Percentiles rank a stretch among this genome's conserved stretches.
phyloP scores from a whole-genome alignment of 352 stramenopile genomes.

The Pythium aphanidermatum region DNA sequence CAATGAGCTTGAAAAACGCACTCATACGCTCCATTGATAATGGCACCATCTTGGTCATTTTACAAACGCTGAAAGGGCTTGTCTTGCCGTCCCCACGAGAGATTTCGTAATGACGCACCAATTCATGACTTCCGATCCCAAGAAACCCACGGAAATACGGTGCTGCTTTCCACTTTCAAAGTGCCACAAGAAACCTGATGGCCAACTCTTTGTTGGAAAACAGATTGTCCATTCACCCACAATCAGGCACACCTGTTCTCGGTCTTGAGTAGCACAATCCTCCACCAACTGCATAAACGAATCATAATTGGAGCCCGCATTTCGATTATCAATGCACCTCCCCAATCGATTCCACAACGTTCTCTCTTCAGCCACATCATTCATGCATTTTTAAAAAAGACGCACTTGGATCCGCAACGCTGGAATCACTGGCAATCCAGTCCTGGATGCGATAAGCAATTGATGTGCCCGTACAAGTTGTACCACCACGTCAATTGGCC shows the following conservation, averaged over 20 bases:
- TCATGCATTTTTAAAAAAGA: background rate
- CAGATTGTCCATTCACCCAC: constrained; percentile 18
- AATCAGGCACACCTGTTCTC: constrained; percentile 7
- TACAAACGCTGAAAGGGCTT: constrained; percentile 11
- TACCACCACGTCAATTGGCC: constrained; percentile 2
- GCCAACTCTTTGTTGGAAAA: constrained; percentile 17
- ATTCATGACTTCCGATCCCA: constrained; percentile 19
- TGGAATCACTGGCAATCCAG: constrained; percentile 7
- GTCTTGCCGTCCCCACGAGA: background rate
- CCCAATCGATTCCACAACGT: constrained; percentile 4
- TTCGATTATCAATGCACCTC: background rate
- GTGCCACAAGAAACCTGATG: constrained; percentile 5
- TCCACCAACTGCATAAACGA: constrained; percentile 2
- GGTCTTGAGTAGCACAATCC: background rate
- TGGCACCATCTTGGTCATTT: constrained; percentile 8
- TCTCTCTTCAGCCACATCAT: background rate
- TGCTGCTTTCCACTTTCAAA: constrained; percentile 14
- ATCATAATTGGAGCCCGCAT: background rate
- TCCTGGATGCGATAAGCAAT: constrained; percentile 11
- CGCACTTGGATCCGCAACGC: background rate
- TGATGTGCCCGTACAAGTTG: constrained; percentile 22
- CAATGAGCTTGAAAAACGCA: constrained; percentile 19
- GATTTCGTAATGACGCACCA: constrained; percentile 6
- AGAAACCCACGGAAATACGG: constrained; percentile 20
- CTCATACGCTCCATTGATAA: constrained; percentile 21